A percentile compares a stretch with the other conserved stretches of the same genome.
These are phyloP conservation scores for Dryas octopetala DNA, from an alignment of 306 rosid genomes.

Conservation along the genomic window DNA sequence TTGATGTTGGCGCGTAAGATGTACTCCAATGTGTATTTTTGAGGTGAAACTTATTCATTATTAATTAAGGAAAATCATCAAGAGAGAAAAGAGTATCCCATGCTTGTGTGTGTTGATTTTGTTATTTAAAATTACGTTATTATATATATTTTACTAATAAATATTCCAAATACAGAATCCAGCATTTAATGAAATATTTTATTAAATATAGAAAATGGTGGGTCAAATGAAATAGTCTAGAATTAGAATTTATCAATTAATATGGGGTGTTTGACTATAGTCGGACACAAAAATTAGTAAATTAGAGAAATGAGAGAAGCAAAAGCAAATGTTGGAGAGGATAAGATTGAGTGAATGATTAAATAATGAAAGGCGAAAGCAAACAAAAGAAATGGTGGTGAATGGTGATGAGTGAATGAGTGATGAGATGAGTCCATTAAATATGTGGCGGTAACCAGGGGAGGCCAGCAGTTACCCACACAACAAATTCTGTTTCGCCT, in stretches of 20 bases:
- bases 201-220: no score
- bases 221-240: no score
- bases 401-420: not conserved
- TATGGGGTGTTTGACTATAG: no score
- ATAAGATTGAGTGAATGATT: conserved; percentile 9
- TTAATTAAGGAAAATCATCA: not conserved
- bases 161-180: no score
- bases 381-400: not conserved
- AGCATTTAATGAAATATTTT: no score
- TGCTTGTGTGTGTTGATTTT: not conserved
- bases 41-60: not conserved
- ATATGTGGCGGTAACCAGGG: conserved; percentile 5
- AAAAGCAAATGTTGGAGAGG: not conserved
- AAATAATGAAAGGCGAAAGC: not conserved
- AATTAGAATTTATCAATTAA: no score
- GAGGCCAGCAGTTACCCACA: not conserved
- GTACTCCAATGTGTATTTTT: not conserved
- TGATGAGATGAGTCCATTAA: not conserved
- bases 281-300: no score
- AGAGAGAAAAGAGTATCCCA: no score
- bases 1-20: conserved; percentile 9
- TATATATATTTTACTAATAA: no score
- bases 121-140: no score
- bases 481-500: no score
- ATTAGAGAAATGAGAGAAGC: not conserved